Percentiles rank a stretch among this genome's conserved stretches.
phyloP scores from a whole-genome alignment of 108 stramenopile genomes.

The Skeletonema tropicum region DNA sequence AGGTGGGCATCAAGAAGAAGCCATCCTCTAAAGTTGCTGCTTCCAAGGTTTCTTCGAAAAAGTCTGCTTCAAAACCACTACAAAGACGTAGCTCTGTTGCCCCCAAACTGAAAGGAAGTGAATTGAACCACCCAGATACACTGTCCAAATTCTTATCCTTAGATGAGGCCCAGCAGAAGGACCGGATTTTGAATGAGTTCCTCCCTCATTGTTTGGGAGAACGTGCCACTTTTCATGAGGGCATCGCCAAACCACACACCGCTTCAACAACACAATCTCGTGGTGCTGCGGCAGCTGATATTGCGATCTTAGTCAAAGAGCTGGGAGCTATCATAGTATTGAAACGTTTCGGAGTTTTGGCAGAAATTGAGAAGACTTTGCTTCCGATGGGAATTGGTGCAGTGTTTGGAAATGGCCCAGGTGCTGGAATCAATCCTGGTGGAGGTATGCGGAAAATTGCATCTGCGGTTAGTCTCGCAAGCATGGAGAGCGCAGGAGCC shows the following conservation, averaged over 20 bases:
- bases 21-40: slow-evolving; percentile 13
- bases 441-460: slow-evolving; percentile 79
- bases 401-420: slow-evolving; percentile 61
- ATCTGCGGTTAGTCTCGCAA: slow-evolving; percentile 72
- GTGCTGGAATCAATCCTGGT: slow-evolving; percentile 42
- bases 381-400: slow-evolving; percentile 74
- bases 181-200: slow-evolving; percentile 53
- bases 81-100: slow-evolving; percentile 58
- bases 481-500: slow-evolving; percentile 59
- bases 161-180: slow-evolving; percentile 44
- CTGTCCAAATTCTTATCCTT: slow-evolving; percentile 44
- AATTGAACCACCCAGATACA: slow-evolving; percentile 51
- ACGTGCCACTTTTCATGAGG: slow-evolving; percentile 47
- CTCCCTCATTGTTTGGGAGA: slow-evolving; percentile 71
- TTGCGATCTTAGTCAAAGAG: slow-evolving; percentile 66
- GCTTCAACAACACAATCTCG: slow-evolving; percentile 72
- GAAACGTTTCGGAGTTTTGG: slow-evolving; percentile 73
- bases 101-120: slow-evolving; percentile 56
- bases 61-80: slow-evolving; percentile 26
- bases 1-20: slow-evolving; percentile 45
- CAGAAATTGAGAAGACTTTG: slow-evolving; percentile 72
- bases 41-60: neutral
- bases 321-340: slow-evolving; percentile 68
- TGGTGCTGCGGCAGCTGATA: slow-evolving; percentile 74
- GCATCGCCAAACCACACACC: slow-evolving; percentile 69